Base-by-base conservation (phyloP, 352 stramenopile species). In the Phytopythium montanum region DNA sequence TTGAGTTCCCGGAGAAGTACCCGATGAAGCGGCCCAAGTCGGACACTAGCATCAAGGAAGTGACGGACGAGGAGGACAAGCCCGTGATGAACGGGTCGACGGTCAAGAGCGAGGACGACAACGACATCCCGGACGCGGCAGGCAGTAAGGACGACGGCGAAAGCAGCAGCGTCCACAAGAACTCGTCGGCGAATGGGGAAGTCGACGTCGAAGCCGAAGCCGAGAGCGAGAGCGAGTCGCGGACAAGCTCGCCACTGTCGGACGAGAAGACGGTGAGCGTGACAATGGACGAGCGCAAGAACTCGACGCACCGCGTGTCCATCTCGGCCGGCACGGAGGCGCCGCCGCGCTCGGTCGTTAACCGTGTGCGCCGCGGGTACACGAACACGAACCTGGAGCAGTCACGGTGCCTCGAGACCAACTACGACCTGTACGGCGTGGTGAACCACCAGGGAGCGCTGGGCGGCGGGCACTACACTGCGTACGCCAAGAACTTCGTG, bases 351-450 rank as follows among this genome's bases (percentile, higher is more conserved):
- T 29, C 72, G 19, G 79, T 82, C 23, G 69, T 79, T 41, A 93
- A 87, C 64, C 84, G 84, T 28, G 73, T 86, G 41, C 81, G 81
- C 50, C 82, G 86, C 49, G 86, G 86, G 21, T 95, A 95, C 66
- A 95, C 86, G 19, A 95, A 95, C 64, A 93, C 86, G 18, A 95
- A 95, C 67, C 71, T 95, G 34, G 86, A 95, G 62, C 79, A 94
- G 64, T 93, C 86, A 36, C 77, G 86, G 23, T 92, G 84, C 62
- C 68, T 95, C 12, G 86, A 95, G 60, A 95, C 86, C 10, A 88
- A 89, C 55, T 96, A 96, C 61, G 86, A 95, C 64, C 62, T 95
- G 26, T 95, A 95, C 61, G 87, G 85, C 41, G 86, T 96, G 21
- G 83, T 94, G 59, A 96, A 96, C 53, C 88, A 96, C 68, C 83